Evolutionary conservation across 306 rosid species (phyloP).

Genomic region (Cucurbita ficifolia): DNA sequence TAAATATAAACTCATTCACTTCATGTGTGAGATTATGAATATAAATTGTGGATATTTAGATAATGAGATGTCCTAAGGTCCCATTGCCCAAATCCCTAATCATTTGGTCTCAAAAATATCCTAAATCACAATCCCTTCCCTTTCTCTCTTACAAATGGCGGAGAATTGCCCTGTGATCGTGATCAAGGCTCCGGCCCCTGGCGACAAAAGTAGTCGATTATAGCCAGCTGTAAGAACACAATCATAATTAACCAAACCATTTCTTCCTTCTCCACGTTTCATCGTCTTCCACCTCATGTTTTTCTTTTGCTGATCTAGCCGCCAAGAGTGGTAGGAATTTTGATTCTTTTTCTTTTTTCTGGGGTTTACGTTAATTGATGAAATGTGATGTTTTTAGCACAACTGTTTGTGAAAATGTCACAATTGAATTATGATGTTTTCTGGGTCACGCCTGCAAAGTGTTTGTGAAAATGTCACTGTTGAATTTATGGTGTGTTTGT

Average conservation of each 20-base stretch:
- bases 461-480: neutral
- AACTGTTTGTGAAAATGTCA: neutral
- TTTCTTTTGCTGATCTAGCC: neutral
- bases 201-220: neutral
- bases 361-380: neutral
- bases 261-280: neutral
- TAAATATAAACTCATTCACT: too few relatives aligned
- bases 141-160: neutral
- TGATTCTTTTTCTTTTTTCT: neutral
- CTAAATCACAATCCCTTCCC: neutral
- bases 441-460: neutral
- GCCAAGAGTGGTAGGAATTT: neutral
- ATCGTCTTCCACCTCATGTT: neutral
- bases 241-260: neutral
- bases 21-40: too few relatives aligned
- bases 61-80: neutral
- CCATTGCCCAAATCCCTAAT: neutral
- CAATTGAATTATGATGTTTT: neutral
- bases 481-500: neutral
- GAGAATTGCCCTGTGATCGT: neutral
- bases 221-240: neutral
- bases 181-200: neutral
- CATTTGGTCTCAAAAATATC: neutral
- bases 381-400: neutral
- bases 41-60: too few relatives aligned